Percentiles rank a stretch among this genome's conserved stretches.
These are phyloP conservation scores for Tanacetum coccineum DNA, from an alignment of 129 eudicot species.

Conservation along the genomic window DNA sequence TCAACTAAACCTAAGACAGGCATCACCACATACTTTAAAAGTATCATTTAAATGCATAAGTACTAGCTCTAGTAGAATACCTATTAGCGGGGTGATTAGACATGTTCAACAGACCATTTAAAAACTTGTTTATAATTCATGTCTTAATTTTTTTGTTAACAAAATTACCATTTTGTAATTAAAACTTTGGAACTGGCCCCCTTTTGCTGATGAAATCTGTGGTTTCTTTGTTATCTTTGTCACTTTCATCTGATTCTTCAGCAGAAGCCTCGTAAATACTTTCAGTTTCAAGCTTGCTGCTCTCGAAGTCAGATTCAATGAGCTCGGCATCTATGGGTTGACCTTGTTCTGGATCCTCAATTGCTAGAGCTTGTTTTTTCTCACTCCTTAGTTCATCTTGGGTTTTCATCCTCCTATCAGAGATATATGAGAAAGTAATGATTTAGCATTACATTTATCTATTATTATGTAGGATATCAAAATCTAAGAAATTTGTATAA, in stretches of 20 bases:
- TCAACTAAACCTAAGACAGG: no score
- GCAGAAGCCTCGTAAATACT: slow-evolving; percentile 25
- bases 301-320: slow-evolving; percentile 39
- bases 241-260: slow-evolving; percentile 26
- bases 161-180: slow-evolving; percentile 7
- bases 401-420: slow-evolving; percentile 51
- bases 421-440: neutral
- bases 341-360: slow-evolving; percentile 20
- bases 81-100: neutral
- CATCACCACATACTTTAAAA: no score
- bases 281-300: slow-evolving; percentile 18
- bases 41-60: neutral
- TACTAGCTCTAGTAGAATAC: neutral
- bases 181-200: slow-evolving; percentile 10
- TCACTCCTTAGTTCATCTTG: slow-evolving; percentile 31
- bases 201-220: slow-evolving; percentile 20
- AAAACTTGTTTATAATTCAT: slow-evolving; percentile 35
- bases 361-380: slow-evolving; percentile 26
- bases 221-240: slow-evolving; percentile 15
- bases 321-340: slow-evolving; percentile 24
- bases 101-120: slow-evolving; percentile 38
- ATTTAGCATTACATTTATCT: neutral
- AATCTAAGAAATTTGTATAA: neutral
- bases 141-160: slow-evolving; percentile 25
- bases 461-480: neutral